These are phyloP conservation scores for Aegilops bicornis DNA, from an alignment of 176 grass and related monocot genomes.

Conservation along the genomic window DNA sequence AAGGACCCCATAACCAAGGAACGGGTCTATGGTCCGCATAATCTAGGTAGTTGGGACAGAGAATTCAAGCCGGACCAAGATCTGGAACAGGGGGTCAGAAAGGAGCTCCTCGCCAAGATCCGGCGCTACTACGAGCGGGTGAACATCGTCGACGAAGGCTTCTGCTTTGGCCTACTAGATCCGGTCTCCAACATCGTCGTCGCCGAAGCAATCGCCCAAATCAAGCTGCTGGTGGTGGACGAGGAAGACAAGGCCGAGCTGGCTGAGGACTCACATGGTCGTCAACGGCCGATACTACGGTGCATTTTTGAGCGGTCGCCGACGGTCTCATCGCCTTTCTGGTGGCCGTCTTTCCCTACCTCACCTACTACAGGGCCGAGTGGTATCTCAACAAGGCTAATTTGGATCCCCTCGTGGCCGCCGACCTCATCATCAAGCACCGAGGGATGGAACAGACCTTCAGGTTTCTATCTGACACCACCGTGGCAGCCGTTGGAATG, in stretches of 20 bases:
- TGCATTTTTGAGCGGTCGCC: background rate
- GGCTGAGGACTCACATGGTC: background rate
- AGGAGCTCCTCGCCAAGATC: too few species aligned
- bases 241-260: background rate
- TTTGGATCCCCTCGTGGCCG: background rate
- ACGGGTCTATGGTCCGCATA: too few species aligned
- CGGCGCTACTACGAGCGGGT: too few species aligned
- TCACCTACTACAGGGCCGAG: background rate
- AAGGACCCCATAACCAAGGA: too few species aligned
- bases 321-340: slow-evolving; percentile 11
- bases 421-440: background rate
- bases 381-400: background rate
- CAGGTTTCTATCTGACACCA: background rate
- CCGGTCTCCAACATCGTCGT: background rate
- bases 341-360: slow-evolving; percentile 15
- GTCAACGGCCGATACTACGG: background rate
- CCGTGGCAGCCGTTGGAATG: background rate
- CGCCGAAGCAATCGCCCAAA: background rate
- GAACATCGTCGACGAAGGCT: too few species aligned
- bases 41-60: too few species aligned
- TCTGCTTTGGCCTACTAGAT: too few species aligned
- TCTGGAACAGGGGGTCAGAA: too few species aligned
- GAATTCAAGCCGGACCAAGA: too few species aligned
- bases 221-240: background rate
- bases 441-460: background rate